Percentiles rank a stretch among this genome's conserved stretches.
These are phyloP conservation scores for Sutorius australiensis DNA, from an alignment of 768 basidiomycete genomes.

Conservation along the genomic window DNA sequence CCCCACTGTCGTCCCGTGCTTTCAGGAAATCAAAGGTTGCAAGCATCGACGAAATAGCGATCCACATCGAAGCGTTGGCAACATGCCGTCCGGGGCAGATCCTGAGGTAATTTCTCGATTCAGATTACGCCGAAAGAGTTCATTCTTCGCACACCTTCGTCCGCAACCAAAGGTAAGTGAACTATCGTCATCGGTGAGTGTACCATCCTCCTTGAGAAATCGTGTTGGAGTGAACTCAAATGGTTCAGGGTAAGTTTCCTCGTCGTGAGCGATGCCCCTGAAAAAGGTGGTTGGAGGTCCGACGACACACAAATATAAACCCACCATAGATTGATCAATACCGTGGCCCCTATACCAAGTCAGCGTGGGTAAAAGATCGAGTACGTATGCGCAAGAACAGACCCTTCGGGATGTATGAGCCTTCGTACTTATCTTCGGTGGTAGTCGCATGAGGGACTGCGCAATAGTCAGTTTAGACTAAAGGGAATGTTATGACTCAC, in stretches of 20 bases:
- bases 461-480: background rate
- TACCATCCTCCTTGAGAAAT: constrained; percentile 26
- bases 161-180: constrained; percentile 24
- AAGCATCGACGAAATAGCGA: constrained; percentile 22
- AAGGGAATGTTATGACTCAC: constrained; percentile 10
- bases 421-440: constrained; percentile 23
- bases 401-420: constrained; percentile 25
- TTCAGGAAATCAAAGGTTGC: constrained; percentile 22
- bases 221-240: constrained; percentile 40
- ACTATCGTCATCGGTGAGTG: constrained; percentile 3
- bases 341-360: constrained; percentile 12
- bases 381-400: background rate
- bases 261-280: constrained; percentile 40
- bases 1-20: constrained; percentile 18
- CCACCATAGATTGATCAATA: constrained; percentile 25
- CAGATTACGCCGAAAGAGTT: background rate
- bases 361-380: background rate
- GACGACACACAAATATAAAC: background rate
- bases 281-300: background rate
- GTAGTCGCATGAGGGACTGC: constrained; percentile 22
- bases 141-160: constrained; percentile 15
- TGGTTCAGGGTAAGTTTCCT: constrained; percentile 37
- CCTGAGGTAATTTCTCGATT: constrained; percentile 6
- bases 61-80: constrained; percentile 26
- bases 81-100: constrained; percentile 22